Percentiles rank a stretch among this genome's conserved stretches.
phyloP scores from a whole-genome alignment of 2,329 filamentous ascomycete genomes.

The Penicillium sp. region DNA sequence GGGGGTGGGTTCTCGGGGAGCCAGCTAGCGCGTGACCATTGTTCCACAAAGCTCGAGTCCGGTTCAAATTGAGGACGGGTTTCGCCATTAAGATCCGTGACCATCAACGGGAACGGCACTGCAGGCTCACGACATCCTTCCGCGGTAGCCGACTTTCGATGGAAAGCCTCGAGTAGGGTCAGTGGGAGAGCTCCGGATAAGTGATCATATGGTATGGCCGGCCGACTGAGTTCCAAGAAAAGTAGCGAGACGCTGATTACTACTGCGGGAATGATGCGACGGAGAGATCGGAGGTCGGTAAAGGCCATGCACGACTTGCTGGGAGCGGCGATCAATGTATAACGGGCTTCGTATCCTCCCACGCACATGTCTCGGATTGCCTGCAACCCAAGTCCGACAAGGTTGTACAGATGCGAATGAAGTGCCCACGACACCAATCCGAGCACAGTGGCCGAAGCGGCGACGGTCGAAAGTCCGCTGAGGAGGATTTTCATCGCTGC shows the following conservation, averaged over 20 bases:
- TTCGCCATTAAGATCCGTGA: background rate
- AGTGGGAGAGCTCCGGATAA: slow-evolving; percentile 37
- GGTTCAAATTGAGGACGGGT: slow-evolving; percentile 12
- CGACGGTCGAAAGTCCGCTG: slow-evolving; percentile 33
- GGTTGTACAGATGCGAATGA: slow-evolving; percentile 30
- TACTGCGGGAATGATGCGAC: slow-evolving; percentile 18
- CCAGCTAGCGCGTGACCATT: slow-evolving; percentile 31
- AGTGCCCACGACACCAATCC: slow-evolving; percentile 29
- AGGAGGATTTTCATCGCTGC: slow-evolving; percentile 39
- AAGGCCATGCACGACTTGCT: slow-evolving; percentile 20
- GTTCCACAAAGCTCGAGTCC: slow-evolving; percentile 10
- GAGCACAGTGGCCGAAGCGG: slow-evolving; percentile 26
- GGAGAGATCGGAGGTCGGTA: slow-evolving; percentile 19
- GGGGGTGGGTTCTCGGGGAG: slow-evolving; percentile 27
- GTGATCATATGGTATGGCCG: slow-evolving; percentile 37
- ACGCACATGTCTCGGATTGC: slow-evolving; percentile 19
- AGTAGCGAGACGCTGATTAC: slow-evolving; percentile 28
- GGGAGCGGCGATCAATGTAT: slow-evolving; percentile 19
- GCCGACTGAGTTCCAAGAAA: slow-evolving; percentile 29
- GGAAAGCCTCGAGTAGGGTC: slow-evolving; percentile 33
- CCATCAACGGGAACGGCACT: slow-evolving; percentile 27
- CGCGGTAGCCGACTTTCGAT: slow-evolving; percentile 19
- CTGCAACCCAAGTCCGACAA: slow-evolving; percentile 24
- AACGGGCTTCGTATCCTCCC: slow-evolving; percentile 17
- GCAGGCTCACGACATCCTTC: slow-evolving; percentile 25